phyloP scores from a whole-genome alignment of 2,329 filamentous ascomycete genomes.

The Alternaria incomplexa region DNA sequence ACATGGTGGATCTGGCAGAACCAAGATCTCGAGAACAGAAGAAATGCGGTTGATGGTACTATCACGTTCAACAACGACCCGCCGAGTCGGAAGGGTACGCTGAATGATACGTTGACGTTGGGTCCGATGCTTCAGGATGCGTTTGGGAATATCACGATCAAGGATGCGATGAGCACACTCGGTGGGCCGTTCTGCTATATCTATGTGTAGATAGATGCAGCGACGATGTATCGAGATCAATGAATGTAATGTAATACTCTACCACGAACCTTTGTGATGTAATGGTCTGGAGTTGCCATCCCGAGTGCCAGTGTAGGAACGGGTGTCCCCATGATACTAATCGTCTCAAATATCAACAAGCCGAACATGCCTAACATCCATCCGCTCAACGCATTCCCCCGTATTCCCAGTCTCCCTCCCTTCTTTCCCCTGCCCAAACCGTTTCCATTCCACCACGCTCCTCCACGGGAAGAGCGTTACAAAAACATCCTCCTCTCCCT shows the following conservation, averaged over 20 bases:
- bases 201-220: conserved; percentile 30
- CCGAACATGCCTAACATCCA: conserved; percentile 35
- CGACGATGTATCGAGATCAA: neutral
- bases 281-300: neutral
- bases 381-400: conserved; percentile 18
- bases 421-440: conserved; percentile 42
- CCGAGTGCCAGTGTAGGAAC: too few relatives aligned
- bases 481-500: conserved; percentile 49
- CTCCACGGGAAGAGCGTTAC: conserved; percentile 52
- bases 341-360: conserved; percentile 20
- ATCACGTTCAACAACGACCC: conserved; percentile 54
- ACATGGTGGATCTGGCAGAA: conserved; percentile 60
- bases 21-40: conserved; percentile 45
- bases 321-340: neutral
- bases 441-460: conserved; percentile 42
- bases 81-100: conserved; percentile 52
- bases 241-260: neutral
- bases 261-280: neutral
- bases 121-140: conserved; percentile 34
- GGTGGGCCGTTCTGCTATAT: conserved; percentile 55
- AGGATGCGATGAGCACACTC: conserved; percentile 50
- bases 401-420: conserved; percentile 32
- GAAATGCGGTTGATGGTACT: conserved; percentile 50
- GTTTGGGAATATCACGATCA: conserved; percentile 33
- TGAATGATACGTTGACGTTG: conserved; percentile 52